Evolutionary conservation across 108 stramenopile genomes (phyloP).

Genomic region (Nitzschia sp.): DNA sequence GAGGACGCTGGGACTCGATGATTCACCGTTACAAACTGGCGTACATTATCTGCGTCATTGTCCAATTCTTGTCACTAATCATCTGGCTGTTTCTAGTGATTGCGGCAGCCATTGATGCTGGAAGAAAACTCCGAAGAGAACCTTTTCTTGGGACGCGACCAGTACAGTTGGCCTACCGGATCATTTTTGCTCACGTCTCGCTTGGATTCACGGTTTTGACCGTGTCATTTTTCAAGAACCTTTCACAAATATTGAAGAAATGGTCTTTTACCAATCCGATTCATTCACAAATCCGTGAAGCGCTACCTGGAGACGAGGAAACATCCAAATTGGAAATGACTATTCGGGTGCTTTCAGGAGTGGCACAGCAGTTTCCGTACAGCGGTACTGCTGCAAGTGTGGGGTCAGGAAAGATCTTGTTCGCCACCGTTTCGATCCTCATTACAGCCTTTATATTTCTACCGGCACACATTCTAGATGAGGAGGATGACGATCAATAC

Average conservation of each 20-base stretch:
- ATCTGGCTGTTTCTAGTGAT: constrained; percentile 59
- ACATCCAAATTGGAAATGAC: not conserved
- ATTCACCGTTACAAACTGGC: constrained; percentile 42
- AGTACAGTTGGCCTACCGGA: constrained; percentile 78
- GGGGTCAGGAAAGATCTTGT: constrained; percentile 72
- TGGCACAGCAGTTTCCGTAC: constrained; percentile 52
- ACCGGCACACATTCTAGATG: constrained; percentile 48
- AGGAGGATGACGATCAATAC: constrained; percentile 32
- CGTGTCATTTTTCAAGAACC: constrained; percentile 28
- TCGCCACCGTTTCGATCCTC: constrained; percentile 61
- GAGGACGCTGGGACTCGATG: constrained; percentile 31
- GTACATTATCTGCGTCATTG: constrained; percentile 54
- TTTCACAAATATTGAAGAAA: constrained; percentile 18
- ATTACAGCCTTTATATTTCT: constrained; percentile 78
- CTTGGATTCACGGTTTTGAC: constrained; percentile 37
- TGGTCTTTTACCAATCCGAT: constrained; percentile 5
- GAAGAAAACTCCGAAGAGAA: constrained; percentile 52
- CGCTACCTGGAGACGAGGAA: not conserved
- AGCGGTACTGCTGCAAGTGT: constrained; percentile 60
- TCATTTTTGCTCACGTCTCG: constrained; percentile 37
- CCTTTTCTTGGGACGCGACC: constrained; percentile 81
- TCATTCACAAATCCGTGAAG: not conserved
- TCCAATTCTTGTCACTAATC: constrained; percentile 53
- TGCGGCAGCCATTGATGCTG: constrained; percentile 54
- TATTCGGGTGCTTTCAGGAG: constrained; percentile 11